A percentile compares a stretch with the other conserved stretches of the same genome.
Evolutionary conservation across 495 filamentous ascomycete species (phyloP).

Genomic region (Elaphomyces granulatus): DNA sequence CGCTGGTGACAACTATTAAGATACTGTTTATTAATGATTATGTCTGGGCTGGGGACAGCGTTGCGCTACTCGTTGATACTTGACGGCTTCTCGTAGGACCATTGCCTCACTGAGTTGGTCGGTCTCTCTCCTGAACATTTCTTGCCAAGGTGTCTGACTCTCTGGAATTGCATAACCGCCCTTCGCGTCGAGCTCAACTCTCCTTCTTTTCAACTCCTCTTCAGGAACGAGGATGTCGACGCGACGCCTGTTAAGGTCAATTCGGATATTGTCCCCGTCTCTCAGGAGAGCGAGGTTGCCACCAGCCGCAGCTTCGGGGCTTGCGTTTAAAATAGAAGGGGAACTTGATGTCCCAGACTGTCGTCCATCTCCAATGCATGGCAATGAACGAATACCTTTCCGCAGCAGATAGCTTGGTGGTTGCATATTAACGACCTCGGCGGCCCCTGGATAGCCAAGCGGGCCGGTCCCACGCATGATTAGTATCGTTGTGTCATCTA

Average conservation of each 20-base stretch:
- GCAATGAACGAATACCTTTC: constrained; percentile 33
- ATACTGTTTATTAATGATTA: constrained; percentile 30
- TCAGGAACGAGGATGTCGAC: constrained; percentile 39
- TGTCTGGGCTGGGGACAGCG: constrained; percentile 29
- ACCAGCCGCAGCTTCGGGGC: constrained; percentile 45
- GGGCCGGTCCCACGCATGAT: constrained; percentile 42
- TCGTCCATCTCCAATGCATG: constrained; percentile 42
- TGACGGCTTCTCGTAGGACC: constrained; percentile 35
- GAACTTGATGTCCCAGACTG: constrained; percentile 42
- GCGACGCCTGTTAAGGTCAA: constrained; percentile 39
- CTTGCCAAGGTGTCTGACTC: constrained; percentile 38
- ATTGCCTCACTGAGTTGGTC: constrained; percentile 39
- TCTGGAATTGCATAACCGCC: constrained; percentile 24
- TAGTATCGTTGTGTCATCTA: constrained; percentile 36
- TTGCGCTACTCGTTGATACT: constrained; percentile 40
- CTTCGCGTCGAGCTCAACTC: constrained; percentile 29
- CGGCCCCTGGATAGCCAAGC: constrained; percentile 39
- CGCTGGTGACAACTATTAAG: too few species aligned
- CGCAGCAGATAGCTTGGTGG: constrained; percentile 33
- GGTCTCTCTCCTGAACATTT: constrained; percentile 36
- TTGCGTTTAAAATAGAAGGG: constrained; percentile 40
- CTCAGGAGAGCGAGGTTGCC: constrained; percentile 40
- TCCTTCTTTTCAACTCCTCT: constrained; percentile 51
- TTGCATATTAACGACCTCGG: constrained; percentile 45
- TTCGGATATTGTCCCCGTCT: constrained; percentile 40